Base-by-base conservation (phyloP, 495 filamentous ascomycete species). In the Podospora pseudocomata region DNA sequence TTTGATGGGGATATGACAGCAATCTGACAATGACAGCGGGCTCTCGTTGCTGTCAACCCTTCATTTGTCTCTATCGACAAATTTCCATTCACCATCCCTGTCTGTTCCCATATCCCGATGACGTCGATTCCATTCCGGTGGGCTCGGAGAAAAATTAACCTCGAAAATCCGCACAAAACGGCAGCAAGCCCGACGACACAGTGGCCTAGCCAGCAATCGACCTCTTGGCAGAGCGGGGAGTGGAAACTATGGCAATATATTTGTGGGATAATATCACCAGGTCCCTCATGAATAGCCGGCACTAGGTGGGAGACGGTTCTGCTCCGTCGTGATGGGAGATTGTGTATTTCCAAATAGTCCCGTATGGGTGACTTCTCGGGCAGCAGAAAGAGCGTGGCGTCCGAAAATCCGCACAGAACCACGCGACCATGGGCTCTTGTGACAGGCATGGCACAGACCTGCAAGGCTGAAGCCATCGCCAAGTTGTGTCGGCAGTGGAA, bases 391-490 rank as follows among this genome's bases (percentile, higher is more conserved):
- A 20, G n/a, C 7, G 5, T 5, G 55, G 55, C 13, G 55, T 58
- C 55, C 39, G 18, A 30, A 62, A n/a, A 62, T 32, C 6, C 30
- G 60, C 60, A 32, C 19, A 26, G 23, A 61, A 62, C 60, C 60
- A 62, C 60, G 60, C 20, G 60, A 32, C 60, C 27, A 62, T 26
- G 27, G 23, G 20, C 23, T 26, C 23, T 4, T 27, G 60, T 20
- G 32, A 34, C 60, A 62, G 60, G 60, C 60, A 32, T 62, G 60
- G 60, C 60, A 57, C 58, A 28, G 65, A 44, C 58, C 58, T 59
- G 65, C 65, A 67, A 67, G 65, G 65, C 65, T 67, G 65, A 67
- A 67, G 27, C 65, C 20, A 49, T 53, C 58, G 20, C 28, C 65
- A 61, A 53, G 55, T 32, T 27, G 60, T 34, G 27, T 34, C 60